Evolutionary conservation across 2,329 filamentous ascomycete species (phyloP), one percentile per base, ranked within the genome.

Genomic region (Macrophomina phaseolina): DNA sequence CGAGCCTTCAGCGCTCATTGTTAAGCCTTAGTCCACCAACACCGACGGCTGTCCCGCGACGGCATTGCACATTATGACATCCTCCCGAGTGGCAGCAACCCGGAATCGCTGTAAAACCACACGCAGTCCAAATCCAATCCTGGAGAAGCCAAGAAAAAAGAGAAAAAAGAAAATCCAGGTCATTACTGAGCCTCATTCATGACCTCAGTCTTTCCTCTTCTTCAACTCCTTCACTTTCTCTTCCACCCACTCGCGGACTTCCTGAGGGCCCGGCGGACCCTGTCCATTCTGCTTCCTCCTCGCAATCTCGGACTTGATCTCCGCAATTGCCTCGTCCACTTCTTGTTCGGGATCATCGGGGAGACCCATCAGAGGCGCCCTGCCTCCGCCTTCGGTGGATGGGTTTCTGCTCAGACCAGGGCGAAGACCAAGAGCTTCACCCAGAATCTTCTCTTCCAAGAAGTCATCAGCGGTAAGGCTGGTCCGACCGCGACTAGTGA

Each of bases 311-410:
- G 81, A 83, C 73, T 84, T 87, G 63, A 97, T 84, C 80, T 97
- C 92, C 45, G 85, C 83, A 9, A 96, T 85, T 34, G 91, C 91
- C 73, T 95, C 92, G 67, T 91, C 89, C 58, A 96, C 84, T 72
- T 96, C 93, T 34, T 83, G 82, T 64, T 89, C 88, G 0, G 89
- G 89, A 75, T 97, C 93, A 69, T 88, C 88, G 0, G 92, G 90
- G 45, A 98, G 49, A 30, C 65, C 65, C 46, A 67, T 52, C 7
- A 53, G 60, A 6, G 64, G 53, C 72, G 53, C 78, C 73, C 40
- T 71, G 67, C 14, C 73, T 11, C 7, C 18, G 38, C 51, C 64
- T 23, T 63, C 65, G 18, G 53, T 56, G 28, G 63, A 65, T 8
- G 51, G 56, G 18, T 55, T 64, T 1, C 65, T 40, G 38, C 65